These are phyloP conservation scores for Nakazawaea pomicola DNA, from an alignment of 805 yeast species.

Conservation along the genomic window DNA sequence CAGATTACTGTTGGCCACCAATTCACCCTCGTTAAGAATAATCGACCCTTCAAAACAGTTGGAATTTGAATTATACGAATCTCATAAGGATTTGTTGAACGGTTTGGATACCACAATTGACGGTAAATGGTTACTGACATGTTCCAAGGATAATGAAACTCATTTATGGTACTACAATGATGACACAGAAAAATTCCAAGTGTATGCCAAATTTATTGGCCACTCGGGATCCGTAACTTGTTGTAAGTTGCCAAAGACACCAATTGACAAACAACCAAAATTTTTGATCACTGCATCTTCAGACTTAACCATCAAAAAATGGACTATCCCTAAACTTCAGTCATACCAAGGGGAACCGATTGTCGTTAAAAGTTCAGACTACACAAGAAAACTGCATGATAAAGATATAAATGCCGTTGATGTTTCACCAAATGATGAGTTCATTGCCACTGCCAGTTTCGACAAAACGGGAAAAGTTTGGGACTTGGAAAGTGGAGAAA, in stretches of 20 bases:
- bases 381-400: slow-evolving; percentile 94
- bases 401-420: slow-evolving; percentile 91
- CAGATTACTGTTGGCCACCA: slow-evolving; percentile 81
- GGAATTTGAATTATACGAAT: slow-evolving; percentile 63
- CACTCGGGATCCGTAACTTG: slow-evolving; percentile 88
- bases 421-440: slow-evolving; percentile 83
- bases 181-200: slow-evolving; percentile 30
- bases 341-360: slow-evolving; percentile 19
- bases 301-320: slow-evolving; percentile 81
- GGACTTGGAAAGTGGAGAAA: slow-evolving; percentile 84
- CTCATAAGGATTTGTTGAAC: slow-evolving; percentile 83
- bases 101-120: slow-evolving; percentile 71
- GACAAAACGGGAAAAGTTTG: slow-evolving; percentile 90
- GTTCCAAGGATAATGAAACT: slow-evolving; percentile 84
- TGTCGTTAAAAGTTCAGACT: slow-evolving; percentile 59
- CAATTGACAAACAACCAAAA: slow-evolving; percentile 42
- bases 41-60: slow-evolving; percentile 58
- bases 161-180: slow-evolving; percentile 72
- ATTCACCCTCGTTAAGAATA: slow-evolving; percentile 82
- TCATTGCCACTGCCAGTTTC: slow-evolving; percentile 89
- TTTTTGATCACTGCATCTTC: slow-evolving; percentile 79
- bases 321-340: slow-evolving; percentile 58
- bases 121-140: slow-evolving; percentile 89
- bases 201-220: slow-evolving; percentile 68
- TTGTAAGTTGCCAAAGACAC: slow-evolving; percentile 62